Percentiles rank a stretch among this genome's conserved stretches.
Evolutionary conservation across 257 asterid species (phyloP).

Genomic region (Nicotiana attenuata): DNA sequence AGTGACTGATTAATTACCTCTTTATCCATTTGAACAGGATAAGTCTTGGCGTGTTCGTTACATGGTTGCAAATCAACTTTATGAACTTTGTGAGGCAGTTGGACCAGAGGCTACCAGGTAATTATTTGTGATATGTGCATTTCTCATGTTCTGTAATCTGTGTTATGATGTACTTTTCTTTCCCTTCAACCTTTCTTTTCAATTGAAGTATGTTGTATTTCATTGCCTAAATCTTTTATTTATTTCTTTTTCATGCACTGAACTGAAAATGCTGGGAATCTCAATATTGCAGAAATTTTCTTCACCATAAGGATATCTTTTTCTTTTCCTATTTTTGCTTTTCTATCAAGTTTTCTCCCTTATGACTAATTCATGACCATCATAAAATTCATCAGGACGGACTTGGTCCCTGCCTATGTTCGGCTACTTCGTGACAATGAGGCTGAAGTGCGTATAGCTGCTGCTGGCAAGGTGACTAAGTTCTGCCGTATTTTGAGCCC

Average conservation of each 20-base stretch:
- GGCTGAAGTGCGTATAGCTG: constrained; percentile 48
- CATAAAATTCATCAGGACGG: constrained; percentile 21
- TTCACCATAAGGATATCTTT: neutral
- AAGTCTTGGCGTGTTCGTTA: constrained; percentile 45
- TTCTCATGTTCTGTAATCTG: neutral
- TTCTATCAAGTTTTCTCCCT: neutral
- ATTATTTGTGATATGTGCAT: neutral
- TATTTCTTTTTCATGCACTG: neutral
- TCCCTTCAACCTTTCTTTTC: constrained; percentile 4
- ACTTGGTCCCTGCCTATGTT: constrained; percentile 43
- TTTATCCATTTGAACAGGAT: constrained; percentile 22
- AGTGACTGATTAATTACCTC: constrained; percentile 4
- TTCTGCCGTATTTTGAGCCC: constrained; percentile 38
- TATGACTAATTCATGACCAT: neutral
- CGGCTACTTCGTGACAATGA: constrained; percentile 41
- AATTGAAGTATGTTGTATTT: neutral
- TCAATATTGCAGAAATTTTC: neutral
- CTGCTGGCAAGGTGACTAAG: constrained; percentile 43
- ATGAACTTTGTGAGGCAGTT: constrained; percentile 43
- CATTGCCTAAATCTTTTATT: neutral
- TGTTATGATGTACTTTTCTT: neutral
- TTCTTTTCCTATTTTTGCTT: neutral
- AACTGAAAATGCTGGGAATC: constrained; percentile 3
- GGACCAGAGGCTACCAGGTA: constrained; percentile 45
- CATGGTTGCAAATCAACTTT: constrained; percentile 42